phyloP scores from a whole-genome alignment of 1,284 basidiomycete genomes.

The Tranzscheliella williamsii region DNA sequence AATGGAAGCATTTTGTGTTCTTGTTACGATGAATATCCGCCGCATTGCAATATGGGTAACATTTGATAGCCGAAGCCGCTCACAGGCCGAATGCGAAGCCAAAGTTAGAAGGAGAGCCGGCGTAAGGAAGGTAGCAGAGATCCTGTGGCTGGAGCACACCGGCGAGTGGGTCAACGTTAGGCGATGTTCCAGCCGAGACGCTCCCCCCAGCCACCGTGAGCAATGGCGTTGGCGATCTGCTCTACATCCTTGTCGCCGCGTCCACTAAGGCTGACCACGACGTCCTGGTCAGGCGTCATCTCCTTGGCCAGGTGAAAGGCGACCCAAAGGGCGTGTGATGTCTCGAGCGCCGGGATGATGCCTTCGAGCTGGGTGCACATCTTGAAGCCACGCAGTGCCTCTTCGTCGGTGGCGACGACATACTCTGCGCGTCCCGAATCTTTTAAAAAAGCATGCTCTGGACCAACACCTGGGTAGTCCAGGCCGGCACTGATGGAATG shows the following conservation, averaged over 20 bases:
- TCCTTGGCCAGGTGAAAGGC: constrained; percentile 83
- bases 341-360: constrained; percentile 96
- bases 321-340: constrained; percentile 92
- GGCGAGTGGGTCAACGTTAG: too few species aligned
- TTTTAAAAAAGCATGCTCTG: constrained; percentile 96
- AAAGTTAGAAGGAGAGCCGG: too few species aligned
- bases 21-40: too few species aligned
- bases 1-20: too few species aligned
- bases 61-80: too few species aligned
- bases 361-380: constrained; percentile 89
- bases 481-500: constrained; percentile 95
- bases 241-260: constrained; percentile 94
- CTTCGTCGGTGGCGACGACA: constrained; percentile 85
- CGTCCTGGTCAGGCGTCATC: constrained; percentile 78
- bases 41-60: too few species aligned
- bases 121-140: too few species aligned
- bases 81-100: too few species aligned
- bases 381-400: constrained; percentile 89
- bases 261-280: constrained; percentile 74
- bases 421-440: constrained; percentile 92
- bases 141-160: too few species aligned
- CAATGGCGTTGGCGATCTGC: constrained; percentile 72
- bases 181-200: constrained; percentile 54
- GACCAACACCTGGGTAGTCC: constrained; percentile 75
- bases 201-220: constrained; percentile 54